phyloP scores from a whole-genome alignment of 768 basidiomycete genomes.

The Macrolepiota fuliginosa region DNA sequence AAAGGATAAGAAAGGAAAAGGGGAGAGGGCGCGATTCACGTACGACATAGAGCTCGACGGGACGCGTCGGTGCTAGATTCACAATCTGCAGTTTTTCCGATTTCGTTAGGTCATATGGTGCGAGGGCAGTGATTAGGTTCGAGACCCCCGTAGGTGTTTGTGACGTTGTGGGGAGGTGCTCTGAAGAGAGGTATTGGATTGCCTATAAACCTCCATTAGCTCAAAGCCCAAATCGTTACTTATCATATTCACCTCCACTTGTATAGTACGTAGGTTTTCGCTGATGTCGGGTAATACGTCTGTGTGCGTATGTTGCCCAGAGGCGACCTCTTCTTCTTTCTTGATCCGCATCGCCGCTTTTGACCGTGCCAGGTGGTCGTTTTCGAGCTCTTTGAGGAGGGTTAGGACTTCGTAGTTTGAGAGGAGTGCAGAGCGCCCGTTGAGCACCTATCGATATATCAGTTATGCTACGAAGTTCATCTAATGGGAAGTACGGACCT shows the following conservation, averaged over 20 bases:
- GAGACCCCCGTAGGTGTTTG: slow-evolving; percentile 69
- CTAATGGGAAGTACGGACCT: no score
- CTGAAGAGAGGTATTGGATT: slow-evolving; percentile 78
- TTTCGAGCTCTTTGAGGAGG: slow-evolving; percentile 74
- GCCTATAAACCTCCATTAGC: slow-evolving; percentile 45
- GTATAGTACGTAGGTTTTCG: slow-evolving; percentile 82
- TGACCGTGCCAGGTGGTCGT: slow-evolving; percentile 65
- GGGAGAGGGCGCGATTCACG: slow-evolving; percentile 27
- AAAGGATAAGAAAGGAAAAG: neutral
- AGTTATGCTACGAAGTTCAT: no score
- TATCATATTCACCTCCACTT: slow-evolving; percentile 61
- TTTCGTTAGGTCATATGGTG: slow-evolving; percentile 75
- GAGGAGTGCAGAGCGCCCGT: slow-evolving; percentile 74
- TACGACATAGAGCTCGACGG: slow-evolving; percentile 89
- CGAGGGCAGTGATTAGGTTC: slow-evolving; percentile 66
- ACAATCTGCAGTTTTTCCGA: slow-evolving; percentile 90
- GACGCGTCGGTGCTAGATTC: slow-evolving; percentile 80
- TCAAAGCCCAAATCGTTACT: no score
- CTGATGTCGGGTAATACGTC: slow-evolving; percentile 48
- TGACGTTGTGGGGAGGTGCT: slow-evolving; percentile 62
- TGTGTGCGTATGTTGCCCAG: slow-evolving; percentile 25
- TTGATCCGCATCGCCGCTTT: slow-evolving; percentile 72
- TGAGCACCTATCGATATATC: slow-evolving; percentile 52
- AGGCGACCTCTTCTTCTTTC: slow-evolving; percentile 49
- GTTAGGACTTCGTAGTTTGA: slow-evolving; percentile 86